These are phyloP conservation scores for Arthroderma uncinatum DNA, from an alignment of 2,329 filamentous ascomycete species.

Conservation along the genomic window DNA sequence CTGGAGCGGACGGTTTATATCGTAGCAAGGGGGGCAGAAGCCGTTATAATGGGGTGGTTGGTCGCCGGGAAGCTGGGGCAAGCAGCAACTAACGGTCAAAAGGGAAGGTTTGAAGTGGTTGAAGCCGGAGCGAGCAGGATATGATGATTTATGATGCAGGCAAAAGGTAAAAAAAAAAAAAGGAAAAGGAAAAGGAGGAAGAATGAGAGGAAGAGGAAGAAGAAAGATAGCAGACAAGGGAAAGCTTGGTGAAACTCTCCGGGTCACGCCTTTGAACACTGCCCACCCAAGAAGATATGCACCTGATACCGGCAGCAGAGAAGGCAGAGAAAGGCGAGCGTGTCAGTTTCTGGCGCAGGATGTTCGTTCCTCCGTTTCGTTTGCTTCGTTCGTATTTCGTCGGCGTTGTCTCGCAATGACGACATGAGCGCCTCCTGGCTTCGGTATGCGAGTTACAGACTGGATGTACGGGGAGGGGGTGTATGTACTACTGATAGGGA, in stretches of 20 bases:
- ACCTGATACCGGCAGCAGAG: neutral
- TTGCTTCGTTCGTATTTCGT: neutral
- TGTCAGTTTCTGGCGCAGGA: neutral
- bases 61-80: neutral
- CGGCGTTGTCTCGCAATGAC: no score
- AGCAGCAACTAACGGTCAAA: neutral
- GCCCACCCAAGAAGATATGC: neutral
- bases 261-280: slow-evolving; percentile 1
- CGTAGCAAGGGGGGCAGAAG: neutral
- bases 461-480: no score
- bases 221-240: no score
- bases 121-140: neutral
- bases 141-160: neutral
- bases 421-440: no score
- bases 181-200: neutral
- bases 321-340: neutral
- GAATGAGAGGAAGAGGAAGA: neutral
- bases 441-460: no score
- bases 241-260: slow-evolving; percentile 1
- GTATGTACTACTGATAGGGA: no score
- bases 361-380: neutral
- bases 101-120: neutral
- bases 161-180: neutral
- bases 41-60: neutral
- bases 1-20: neutral